A percentile compares a stretch with the other conserved stretches of the same genome.
Evolutionary conservation across 75 land plant genomes (phyloP).

Genomic region (Adiantum capillusveneris): DNA sequence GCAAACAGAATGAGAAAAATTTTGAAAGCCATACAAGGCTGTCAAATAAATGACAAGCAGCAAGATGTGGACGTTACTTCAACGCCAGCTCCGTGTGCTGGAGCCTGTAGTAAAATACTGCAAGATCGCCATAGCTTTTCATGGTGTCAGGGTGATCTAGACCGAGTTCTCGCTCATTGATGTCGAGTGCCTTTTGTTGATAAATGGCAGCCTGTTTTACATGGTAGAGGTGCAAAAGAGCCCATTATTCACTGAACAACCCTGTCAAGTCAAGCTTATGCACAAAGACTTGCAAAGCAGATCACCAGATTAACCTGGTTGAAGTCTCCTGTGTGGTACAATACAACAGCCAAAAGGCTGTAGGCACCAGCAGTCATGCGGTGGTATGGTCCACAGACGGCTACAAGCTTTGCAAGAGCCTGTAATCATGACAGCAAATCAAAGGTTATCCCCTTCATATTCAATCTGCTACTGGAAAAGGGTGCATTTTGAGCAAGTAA

Average conservation of each 20-base stretch:
- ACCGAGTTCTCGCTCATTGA: conserved; percentile 89
- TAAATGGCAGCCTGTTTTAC: conserved; percentile 72
- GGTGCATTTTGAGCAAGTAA: too few relatives aligned
- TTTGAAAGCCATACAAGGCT: background rate
- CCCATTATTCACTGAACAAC: too few relatives aligned
- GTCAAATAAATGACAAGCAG: conserved; percentile 4
- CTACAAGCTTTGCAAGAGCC: conserved; percentile 87
- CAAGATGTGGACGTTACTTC: conserved; percentile 34
- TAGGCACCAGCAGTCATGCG: conserved; percentile 98
- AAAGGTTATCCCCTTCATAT: too few relatives aligned
- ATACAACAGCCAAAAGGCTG: conserved; percentile 85
- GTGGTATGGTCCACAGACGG: conserved; percentile 93
- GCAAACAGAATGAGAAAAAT: background rate
- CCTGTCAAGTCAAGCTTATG: too few relatives aligned
- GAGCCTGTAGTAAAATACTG: conserved; percentile 88
- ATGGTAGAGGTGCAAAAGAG: too few relatives aligned
- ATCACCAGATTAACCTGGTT: conserved; percentile 51
- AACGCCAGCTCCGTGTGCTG: conserved; percentile 91
- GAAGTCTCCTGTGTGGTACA: conserved; percentile 93
- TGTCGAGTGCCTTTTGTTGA: conserved; percentile 91
- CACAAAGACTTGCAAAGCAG: background rate
- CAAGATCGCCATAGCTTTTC: conserved; percentile 96
- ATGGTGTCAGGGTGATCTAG: conserved; percentile 96
- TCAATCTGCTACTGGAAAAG: too few relatives aligned
- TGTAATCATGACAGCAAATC: too few relatives aligned